These are phyloP conservation scores for Telfairia occidentalis DNA, from an alignment of 331 rosid species.

Conservation along the genomic window DNA sequence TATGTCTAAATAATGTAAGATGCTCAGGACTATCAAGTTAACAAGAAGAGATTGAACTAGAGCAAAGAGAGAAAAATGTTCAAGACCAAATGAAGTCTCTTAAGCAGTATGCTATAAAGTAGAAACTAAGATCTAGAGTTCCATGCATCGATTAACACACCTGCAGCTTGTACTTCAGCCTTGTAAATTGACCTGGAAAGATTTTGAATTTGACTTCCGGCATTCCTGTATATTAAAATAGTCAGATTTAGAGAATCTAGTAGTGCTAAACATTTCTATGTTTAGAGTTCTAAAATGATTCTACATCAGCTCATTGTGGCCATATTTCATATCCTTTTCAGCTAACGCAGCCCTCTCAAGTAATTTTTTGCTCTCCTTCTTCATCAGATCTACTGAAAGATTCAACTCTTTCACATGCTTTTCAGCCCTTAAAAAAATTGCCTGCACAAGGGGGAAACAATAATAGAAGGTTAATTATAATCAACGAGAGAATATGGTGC, in stretches of 20 bases:
- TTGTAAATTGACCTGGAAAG: slow-evolving; percentile 51
- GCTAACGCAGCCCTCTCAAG: slow-evolving; percentile 72
- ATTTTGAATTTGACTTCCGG: slow-evolving; percentile 57
- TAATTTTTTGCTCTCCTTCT: slow-evolving; percentile 73
- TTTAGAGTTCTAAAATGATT: slow-evolving; percentile 11
- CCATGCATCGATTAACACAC: slow-evolving; percentile 22
- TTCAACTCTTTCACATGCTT: slow-evolving; percentile 60
- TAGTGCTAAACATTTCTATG: background rate
- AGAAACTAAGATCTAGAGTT: background rate
- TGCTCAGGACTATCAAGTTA: background rate
- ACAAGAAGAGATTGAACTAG: background rate
- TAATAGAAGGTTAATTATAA: slow-evolving; percentile 3
- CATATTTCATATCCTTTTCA: slow-evolving; percentile 76
- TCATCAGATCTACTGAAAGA: slow-evolving; percentile 60
- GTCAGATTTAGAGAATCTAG: slow-evolving; percentile 1
- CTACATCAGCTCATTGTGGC: slow-evolving; percentile 57
- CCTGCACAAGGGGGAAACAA: slow-evolving; percentile 25
- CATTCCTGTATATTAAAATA: slow-evolving; percentile 30
- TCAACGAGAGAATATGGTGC: slow-evolving; percentile 1
- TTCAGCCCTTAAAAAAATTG: slow-evolving; percentile 55
- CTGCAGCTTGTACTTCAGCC: slow-evolving; percentile 61
- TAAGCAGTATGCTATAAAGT: background rate
- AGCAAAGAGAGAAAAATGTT: background rate
- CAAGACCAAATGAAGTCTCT: background rate
- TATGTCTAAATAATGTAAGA: background rate